Percentiles rank a stretch among this genome's conserved stretches.
phyloP scores from a whole-genome alignment of 495 filamentous ascomycete species.

The Xylaria curta region DNA sequence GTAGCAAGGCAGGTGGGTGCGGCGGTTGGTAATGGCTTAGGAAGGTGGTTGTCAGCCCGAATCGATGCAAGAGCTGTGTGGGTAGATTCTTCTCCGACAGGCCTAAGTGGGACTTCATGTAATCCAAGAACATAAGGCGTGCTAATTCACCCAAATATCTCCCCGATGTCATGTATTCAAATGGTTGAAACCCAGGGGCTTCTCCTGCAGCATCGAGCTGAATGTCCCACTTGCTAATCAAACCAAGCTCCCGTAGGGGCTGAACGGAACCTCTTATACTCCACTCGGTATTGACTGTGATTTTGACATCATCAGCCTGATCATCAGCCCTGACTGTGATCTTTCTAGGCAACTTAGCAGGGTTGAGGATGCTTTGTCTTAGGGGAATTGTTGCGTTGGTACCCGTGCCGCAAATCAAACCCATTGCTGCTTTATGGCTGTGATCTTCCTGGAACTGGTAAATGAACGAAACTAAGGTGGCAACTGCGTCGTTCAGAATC shows the following conservation, averaged over 20 bases:
- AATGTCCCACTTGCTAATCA: slow-evolving; percentile 75
- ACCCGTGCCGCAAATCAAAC: slow-evolving; percentile 82
- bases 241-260: slow-evolving; percentile 66
- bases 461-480: slow-evolving; percentile 77
- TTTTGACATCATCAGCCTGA: slow-evolving; percentile 59
- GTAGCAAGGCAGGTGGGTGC: slow-evolving; percentile 53
- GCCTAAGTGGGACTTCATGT: slow-evolving; percentile 57
- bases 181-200: slow-evolving; percentile 80
- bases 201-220: slow-evolving; percentile 69
- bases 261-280: slow-evolving; percentile 76
- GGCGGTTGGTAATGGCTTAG: slow-evolving; percentile 68
- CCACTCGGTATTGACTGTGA: slow-evolving; percentile 88
- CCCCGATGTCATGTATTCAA: slow-evolving; percentile 88
- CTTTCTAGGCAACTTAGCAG: slow-evolving; percentile 60
- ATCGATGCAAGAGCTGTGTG: slow-evolving; percentile 62
- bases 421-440: slow-evolving; percentile 67
- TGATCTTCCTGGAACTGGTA: slow-evolving; percentile 61
- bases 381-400: slow-evolving; percentile 84
- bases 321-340: slow-evolving; percentile 67
- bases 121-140: slow-evolving; percentile 72
- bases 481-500: slow-evolving; percentile 82
- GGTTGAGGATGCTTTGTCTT: slow-evolving; percentile 66
- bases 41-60: slow-evolving; percentile 75
- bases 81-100: slow-evolving; percentile 57
- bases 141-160: slow-evolving; percentile 86